Conservation (phyloP, 176 grass and related monocot genomes). For the Hsuehochloa calcarea region DNA sequence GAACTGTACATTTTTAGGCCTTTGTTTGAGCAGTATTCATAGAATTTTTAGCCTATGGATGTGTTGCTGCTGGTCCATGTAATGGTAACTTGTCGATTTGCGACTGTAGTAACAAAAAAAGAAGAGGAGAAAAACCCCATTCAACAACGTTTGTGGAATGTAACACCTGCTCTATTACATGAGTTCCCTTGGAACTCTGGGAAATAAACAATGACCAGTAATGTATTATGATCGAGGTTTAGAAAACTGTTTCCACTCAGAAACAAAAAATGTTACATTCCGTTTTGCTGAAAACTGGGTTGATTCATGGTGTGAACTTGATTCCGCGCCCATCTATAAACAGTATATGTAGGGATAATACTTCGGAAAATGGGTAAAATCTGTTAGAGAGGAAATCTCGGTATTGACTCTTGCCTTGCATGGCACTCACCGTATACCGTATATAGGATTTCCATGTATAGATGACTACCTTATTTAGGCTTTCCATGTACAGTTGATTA, state of each 20-base stretch:
- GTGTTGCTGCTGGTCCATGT: slow-evolving; percentile 4
- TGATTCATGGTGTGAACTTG: no score
- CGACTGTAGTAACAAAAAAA: background rate
- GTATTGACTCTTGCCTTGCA: no score
- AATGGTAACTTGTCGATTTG: background rate
- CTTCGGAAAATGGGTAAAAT: no score
- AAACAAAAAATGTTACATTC: background rate
- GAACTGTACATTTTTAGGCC: slow-evolving; percentile 21
- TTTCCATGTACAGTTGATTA: no score
- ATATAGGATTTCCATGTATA: no score
- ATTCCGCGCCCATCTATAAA: no score
- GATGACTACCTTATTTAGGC: no score
- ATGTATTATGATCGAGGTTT: background rate
- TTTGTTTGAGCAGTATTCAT: slow-evolving; percentile 22
- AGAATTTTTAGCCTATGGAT: slow-evolving; percentile 9
- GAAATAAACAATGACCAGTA: slow-evolving; percentile 7
- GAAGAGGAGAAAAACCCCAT: background rate
- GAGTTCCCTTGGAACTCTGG: slow-evolving; percentile 3
- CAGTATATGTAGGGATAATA: no score
- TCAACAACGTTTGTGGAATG: background rate
- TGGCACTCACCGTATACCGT: no score
- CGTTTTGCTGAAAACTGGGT: no score
- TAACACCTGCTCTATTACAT: background rate
- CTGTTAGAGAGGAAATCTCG: no score
- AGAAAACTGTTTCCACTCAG: background rate